A percentile compares a stretch with the other conserved stretches of the same genome.
phyloP scores from a whole-genome alignment of 768 basidiomycete genomes.

The Mycena epipterygia region DNA sequence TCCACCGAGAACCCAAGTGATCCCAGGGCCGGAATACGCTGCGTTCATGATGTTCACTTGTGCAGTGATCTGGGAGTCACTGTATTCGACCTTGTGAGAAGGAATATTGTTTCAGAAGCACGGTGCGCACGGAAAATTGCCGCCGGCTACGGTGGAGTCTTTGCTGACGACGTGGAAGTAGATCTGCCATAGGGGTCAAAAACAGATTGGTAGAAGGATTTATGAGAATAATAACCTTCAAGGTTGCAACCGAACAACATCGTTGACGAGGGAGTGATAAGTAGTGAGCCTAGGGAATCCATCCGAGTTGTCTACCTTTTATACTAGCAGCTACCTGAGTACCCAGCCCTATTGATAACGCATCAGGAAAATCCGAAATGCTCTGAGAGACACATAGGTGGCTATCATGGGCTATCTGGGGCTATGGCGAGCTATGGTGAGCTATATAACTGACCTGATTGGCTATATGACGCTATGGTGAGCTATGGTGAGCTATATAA shows the following conservation, averaged over 20 bases:
- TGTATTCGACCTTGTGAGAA: not conserved
- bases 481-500: too few species aligned
- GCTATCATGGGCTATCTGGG: too few species aligned
- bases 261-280: too few species aligned
- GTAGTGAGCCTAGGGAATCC: too few species aligned
- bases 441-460: too few species aligned
- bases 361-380: too few species aligned
- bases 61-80: constrained; percentile 37
- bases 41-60: constrained; percentile 50
- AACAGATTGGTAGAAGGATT: not conserved
- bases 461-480: too few species aligned
- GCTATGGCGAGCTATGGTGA: too few species aligned
- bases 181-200: not conserved
- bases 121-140: constrained; percentile 42
- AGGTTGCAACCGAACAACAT: constrained; percentile 16
- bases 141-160: constrained; percentile 38
- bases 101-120: not conserved
- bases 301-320: too few species aligned
- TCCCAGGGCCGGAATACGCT: constrained; percentile 44
- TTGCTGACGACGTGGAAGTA: constrained; percentile 34
- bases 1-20: constrained; percentile 47
- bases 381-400: too few species aligned
- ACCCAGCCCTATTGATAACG: too few species aligned
- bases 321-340: too few species aligned
- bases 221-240: not conserved